phyloP scores from a whole-genome alignment of 495 filamentous ascomycete genomes.

The Tuber brumale region DNA sequence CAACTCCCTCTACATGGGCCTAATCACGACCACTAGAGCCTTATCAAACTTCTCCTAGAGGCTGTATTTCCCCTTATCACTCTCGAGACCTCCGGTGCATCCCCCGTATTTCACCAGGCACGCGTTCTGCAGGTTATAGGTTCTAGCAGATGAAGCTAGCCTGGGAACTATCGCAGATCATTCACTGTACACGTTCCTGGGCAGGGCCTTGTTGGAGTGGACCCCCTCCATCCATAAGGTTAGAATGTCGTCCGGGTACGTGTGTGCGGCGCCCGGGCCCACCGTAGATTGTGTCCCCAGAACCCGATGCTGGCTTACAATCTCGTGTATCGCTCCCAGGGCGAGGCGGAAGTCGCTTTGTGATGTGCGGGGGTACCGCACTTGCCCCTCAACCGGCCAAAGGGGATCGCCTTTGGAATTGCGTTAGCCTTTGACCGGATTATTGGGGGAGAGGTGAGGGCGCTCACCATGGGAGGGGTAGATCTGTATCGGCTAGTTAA shows the following conservation, averaged over 20 bases:
- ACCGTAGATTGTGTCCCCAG: no score
- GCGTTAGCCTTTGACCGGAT: conserved; percentile 49
- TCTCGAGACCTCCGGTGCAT: conserved; percentile 46
- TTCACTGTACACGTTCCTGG: conserved; percentile 61
- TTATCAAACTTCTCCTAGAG: conserved; percentile 54
- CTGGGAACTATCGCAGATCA: conserved; percentile 74
- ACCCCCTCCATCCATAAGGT: conserved; percentile 74
- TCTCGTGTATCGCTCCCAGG: conserved; percentile 60
- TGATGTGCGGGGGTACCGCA: conserved; percentile 57
- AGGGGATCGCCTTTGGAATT: conserved; percentile 63
- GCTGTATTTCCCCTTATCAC: conserved; percentile 54
- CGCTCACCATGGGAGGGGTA: conserved; percentile 38
- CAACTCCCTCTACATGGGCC: no score
- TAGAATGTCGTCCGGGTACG: conserved; percentile 72
- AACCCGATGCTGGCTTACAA: no score
- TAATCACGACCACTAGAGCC: conserved; percentile 53
- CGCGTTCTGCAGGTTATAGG: conserved; percentile 79
- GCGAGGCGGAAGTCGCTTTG: conserved; percentile 65
- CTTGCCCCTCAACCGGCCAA: conserved; percentile 68
- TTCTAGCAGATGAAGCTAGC: conserved; percentile 74
- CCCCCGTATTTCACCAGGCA: conserved; percentile 58
- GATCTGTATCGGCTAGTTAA: conserved; percentile 62
- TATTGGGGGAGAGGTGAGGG: not conserved
- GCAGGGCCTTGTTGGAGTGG: conserved; percentile 64
- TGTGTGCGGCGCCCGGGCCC: conserved; percentile 49